phyloP scores from a whole-genome alignment of 352 stramenopile genomes.

The Blastocystis sp. region DNA sequence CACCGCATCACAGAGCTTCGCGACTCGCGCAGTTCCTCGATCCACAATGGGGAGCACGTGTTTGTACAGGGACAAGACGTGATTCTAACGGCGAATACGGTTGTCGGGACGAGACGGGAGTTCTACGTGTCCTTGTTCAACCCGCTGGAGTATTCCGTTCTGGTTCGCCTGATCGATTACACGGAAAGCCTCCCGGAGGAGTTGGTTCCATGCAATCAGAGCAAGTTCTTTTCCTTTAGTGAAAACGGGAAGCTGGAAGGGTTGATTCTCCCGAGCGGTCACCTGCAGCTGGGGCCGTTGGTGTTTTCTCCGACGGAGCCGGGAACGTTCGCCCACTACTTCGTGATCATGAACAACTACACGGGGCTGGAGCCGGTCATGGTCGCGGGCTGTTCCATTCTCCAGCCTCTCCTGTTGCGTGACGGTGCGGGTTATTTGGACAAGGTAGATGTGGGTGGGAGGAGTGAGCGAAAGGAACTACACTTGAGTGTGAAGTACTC shows the following conservation, averaged over 20 bases:
- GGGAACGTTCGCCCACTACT: slow-evolving; percentile 25
- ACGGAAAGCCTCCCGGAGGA: not conserved
- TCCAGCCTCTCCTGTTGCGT: slow-evolving; percentile 6
- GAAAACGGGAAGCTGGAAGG: not conserved
- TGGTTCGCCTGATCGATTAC: not conserved
- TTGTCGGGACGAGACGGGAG: not conserved
- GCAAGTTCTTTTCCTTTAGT: not conserved
- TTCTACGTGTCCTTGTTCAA: slow-evolving; percentile 8
- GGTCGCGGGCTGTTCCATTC: not conserved
- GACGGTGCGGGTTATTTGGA: not conserved
- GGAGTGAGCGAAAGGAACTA: not conserved
- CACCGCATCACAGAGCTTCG: not conserved
- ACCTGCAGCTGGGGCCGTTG: not conserved
- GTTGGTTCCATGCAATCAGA: not conserved
- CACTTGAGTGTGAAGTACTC: not conserved
- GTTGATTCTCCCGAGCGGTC: not conserved
- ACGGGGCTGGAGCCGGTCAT: slow-evolving; percentile 22
- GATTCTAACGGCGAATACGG: not conserved
- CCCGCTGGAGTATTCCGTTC: slow-evolving; percentile 9
- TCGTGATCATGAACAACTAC: slow-evolving; percentile 47
- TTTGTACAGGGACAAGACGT: slow-evolving; percentile 21
- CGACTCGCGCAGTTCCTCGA: not conserved
- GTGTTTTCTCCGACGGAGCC: not conserved
- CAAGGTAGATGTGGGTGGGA: not conserved
- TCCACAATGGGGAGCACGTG: slow-evolving; percentile 22